These are phyloP conservation scores for Yamadazyma laniorum DNA, from an alignment of 805 yeast genomes.

Conservation along the genomic window DNA sequence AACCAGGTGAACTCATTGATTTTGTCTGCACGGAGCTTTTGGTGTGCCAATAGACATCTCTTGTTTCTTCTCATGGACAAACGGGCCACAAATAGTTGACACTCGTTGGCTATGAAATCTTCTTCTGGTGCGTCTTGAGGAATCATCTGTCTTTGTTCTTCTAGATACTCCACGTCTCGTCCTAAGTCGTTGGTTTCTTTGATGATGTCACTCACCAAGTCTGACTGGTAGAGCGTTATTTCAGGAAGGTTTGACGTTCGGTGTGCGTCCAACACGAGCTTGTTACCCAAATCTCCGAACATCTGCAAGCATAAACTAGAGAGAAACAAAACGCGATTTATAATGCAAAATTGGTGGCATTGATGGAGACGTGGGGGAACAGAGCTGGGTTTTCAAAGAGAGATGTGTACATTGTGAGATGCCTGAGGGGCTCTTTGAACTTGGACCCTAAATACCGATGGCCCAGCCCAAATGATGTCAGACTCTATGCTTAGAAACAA, in stretches of 20 bases:
- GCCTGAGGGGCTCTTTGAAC: no score
- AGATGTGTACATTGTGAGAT: no score
- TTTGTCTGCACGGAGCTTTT: slow-evolving; percentile 64
- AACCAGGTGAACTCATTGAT: slow-evolving; percentile 73
- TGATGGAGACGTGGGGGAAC: no score
- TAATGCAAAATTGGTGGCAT: no score
- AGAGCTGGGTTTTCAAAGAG: no score
- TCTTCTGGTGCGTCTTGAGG: slow-evolving; percentile 26
- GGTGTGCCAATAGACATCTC: slow-evolving; percentile 83
- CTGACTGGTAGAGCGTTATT: slow-evolving; percentile 71
- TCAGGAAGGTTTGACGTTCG: slow-evolving; percentile 64
- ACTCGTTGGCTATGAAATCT: slow-evolving; percentile 50
- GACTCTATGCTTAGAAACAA: no score
- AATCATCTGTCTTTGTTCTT: slow-evolving; percentile 23
- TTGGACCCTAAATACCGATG: no score
- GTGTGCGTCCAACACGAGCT: slow-evolving; percentile 82
- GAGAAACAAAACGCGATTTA: no score
- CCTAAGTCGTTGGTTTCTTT: slow-evolving; percentile 70
- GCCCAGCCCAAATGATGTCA: no score
- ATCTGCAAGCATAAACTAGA: no score
- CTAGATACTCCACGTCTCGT: slow-evolving; percentile 51
- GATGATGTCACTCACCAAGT: slow-evolving; percentile 63
- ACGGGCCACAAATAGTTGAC: slow-evolving; percentile 67
- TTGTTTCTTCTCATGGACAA: slow-evolving; percentile 85
- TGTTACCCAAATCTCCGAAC: slow-evolving; percentile 88